Evolutionary conservation across 352 stramenopile species (phyloP), one percentile per base, ranked within the genome.

Genomic region (Pythium brachiatum): DNA sequence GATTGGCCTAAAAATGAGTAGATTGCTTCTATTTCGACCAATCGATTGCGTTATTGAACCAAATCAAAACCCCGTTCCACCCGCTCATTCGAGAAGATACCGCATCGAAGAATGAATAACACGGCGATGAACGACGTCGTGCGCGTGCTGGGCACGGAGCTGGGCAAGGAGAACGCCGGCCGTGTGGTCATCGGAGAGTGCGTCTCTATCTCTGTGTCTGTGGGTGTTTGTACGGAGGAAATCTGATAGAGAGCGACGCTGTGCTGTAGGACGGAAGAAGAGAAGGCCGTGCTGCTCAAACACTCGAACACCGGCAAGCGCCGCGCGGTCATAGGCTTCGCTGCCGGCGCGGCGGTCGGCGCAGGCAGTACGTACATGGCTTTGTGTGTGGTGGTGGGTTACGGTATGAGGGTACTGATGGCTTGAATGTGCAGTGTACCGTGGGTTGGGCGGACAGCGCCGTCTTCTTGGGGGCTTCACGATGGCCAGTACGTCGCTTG

Each of bases 91-190:
- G 38, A 44, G 38, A 44, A 44, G 38, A 44, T 44, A 44, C 38
- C 2, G 16, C 3, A 23, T 18, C 5, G 38, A 21, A 29, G 26
- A 13, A 59, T 4, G 34, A 51, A 58, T 27, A 60, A n/a, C 32
- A 68, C 67, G 41, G 66, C 73, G 21, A 54, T 83, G 62, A 82
- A 92, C 72, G 79, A 89, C 43, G 76, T 81, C 51, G 83, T 92
- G 58, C 76, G 78, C 61, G 77, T 86, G 67, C 72, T 92, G 43
- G 79, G 75, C 60, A 70, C 57, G 7, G 78, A 92, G 64, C 75
- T 92, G 64, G 56, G 73, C 53, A 79, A 81, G 60, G 66, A 75
- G 58, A 66, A 75, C 39, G 72, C 78, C 50, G 69, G 78, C 36
- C 76, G 54, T 18, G 60, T 79, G 38, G 62, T 77, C 51, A 78